A percentile compares a stretch with the other conserved stretches of the same genome.
phyloP scores from a whole-genome alignment of 192 early-diverging fungal genomes.

The Gaertneriomyces sp. region DNA sequence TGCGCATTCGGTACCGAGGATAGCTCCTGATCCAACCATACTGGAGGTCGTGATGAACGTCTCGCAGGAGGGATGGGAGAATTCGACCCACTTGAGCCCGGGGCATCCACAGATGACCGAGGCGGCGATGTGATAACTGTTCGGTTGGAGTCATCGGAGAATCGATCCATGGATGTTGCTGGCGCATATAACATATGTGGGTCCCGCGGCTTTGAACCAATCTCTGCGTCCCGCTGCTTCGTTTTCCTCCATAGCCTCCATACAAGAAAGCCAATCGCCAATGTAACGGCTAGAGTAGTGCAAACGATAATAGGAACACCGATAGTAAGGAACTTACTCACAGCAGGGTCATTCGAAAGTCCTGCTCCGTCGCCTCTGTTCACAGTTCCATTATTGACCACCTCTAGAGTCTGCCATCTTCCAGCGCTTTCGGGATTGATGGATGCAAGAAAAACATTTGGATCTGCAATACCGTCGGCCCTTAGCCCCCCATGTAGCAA shows the following conservation, averaged over 20 bases:
- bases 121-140: not conserved
- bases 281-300: not conserved
- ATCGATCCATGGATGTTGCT: not conserved
- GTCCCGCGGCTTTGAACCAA: not conserved
- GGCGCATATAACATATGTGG: not conserved
- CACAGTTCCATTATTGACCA: not conserved
- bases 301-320: constrained; percentile 12
- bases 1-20: too few relatives aligned
- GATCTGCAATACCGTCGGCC: not conserved
- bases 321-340: constrained; percentile 7
- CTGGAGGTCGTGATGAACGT: not conserved
- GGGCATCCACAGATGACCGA: not conserved
- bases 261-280: not conserved
- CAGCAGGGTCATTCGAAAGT: not conserved
- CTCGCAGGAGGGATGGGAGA: constrained; percentile 8
- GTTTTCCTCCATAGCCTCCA: constrained; percentile 7
- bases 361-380: not conserved
- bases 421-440: not conserved
- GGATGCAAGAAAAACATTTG: too few relatives aligned
- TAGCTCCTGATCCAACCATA: too few relatives aligned
- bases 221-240: not conserved
- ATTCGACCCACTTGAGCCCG: not conserved
- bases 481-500: not conserved
- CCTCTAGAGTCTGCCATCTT: not conserved
- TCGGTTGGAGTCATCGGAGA: not conserved